A percentile compares a stretch with the other conserved stretches of the same genome.
Conservation (phyloP, 441 rosid species). For the Macaranga tanarius region DNA sequence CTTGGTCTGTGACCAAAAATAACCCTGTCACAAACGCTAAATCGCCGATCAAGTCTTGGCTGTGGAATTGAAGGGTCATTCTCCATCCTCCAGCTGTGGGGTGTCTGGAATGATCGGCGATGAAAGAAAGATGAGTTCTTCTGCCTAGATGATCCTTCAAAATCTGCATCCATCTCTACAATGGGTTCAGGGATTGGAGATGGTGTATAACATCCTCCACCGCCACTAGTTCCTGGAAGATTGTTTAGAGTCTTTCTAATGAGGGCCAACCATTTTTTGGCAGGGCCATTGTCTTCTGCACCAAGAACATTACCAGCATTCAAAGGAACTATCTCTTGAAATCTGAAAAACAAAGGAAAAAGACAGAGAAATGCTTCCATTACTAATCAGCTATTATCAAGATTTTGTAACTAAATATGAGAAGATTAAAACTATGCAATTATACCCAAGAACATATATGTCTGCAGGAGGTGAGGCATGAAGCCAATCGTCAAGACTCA, state of each 20-base stretch:
- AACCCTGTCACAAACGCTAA: slow-evolving; percentile 89
- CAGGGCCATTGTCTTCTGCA: slow-evolving; percentile 97
- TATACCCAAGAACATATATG: slow-evolving; percentile 92
- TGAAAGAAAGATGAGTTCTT: slow-evolving; percentile 83
- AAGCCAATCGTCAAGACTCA: slow-evolving; percentile 92
- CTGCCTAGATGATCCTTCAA: slow-evolving; percentile 83
- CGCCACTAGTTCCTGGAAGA: slow-evolving; percentile 82
- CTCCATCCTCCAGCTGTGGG: slow-evolving; percentile 78
- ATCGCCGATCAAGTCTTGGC: slow-evolving; percentile 78
- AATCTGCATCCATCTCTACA: slow-evolving; percentile 91
- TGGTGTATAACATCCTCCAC: slow-evolving; percentile 62
- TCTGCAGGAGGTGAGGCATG: slow-evolving; percentile 93
- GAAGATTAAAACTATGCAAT: slow-evolving; percentile 15
- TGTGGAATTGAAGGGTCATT: slow-evolving; percentile 64
- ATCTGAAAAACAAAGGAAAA: slow-evolving; percentile 40
- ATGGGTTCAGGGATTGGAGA: slow-evolving; percentile 92
- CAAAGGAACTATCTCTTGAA: slow-evolving; percentile 97
- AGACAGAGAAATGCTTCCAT: slow-evolving; percentile 15
- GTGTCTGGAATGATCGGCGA: slow-evolving; percentile 89
- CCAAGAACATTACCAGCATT: slow-evolving; percentile 97
- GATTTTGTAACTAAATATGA: background rate
- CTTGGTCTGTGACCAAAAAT: slow-evolving; percentile 82
- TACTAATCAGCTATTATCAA: background rate
- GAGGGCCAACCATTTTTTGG: slow-evolving; percentile 90
- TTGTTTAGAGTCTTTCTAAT: slow-evolving; percentile 78